Evolutionary conservation across 2,329 filamentous ascomycete species (phyloP), one percentile per base, ranked within the genome.

Genomic region (Sordariomycetes sp.): DNA sequence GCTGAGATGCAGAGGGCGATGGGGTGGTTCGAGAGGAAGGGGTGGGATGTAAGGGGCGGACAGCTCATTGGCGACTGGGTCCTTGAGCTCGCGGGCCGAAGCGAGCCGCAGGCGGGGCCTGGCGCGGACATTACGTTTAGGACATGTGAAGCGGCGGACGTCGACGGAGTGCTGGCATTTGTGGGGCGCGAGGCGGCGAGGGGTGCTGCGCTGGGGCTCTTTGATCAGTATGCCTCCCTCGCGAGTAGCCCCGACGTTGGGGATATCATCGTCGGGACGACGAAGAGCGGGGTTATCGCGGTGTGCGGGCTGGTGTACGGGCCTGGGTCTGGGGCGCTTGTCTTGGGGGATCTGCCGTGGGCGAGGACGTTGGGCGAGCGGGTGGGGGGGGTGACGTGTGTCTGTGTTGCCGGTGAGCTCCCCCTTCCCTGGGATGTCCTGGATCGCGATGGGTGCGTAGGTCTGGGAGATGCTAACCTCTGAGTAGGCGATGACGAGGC

Each of bases 341-440:
- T 73, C 20, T 71, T 73, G 10, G 69, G 71, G 6, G 79, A 83
- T 61, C 66, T 84, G 10, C 80, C 80, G 1, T 84, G 80, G 80
- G 74, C 79, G 7, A 67, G 68, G 50, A 71, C 67, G 2, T 74
- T 82, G 58, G 76, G 74, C 12, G 65, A 67, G 51, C 72, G 77
- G 59, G 75, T 81, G 50, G 81, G 80, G 52, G 81, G 81, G 28
- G 74, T 81, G 39, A 76, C 79, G n/a, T 84, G 81, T 65, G 77
- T 84, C 56, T 83, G 77, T 66, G 76, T 83, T 60, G 69, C 71
- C 64, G 76, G 81, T 81, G 65, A 60, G 76, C 72, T 24, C 13
- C 54, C 54, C 60, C 51, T 28, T n/a, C 22, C 12, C 32, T 10
- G 10, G 45, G 45, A 24, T 20, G 17, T 2, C 3, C 15, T n/a